phyloP scores from a whole-genome alignment of 768 basidiomycete genomes.

The Lactarius hatsudake region DNA sequence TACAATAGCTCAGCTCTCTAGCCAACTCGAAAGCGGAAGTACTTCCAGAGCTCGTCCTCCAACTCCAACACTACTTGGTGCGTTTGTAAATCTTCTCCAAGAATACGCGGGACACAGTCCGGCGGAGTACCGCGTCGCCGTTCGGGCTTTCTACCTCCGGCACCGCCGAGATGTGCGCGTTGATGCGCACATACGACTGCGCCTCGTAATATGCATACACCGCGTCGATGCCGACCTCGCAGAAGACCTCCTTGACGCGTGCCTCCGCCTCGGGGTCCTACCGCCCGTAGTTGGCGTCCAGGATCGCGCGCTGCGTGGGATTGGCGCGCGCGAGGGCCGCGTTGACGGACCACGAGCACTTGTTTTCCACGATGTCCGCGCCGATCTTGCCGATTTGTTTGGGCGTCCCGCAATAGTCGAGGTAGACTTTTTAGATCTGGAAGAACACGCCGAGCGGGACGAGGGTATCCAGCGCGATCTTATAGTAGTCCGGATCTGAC shows the following conservation, averaged over 20 bases:
- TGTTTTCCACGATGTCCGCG: constrained; percentile 98
- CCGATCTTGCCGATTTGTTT: constrained; percentile 96
- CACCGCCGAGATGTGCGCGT: constrained; percentile 65
- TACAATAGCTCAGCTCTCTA: not conserved
- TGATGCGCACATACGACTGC: constrained; percentile 61
- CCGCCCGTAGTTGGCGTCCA: constrained; percentile 67
- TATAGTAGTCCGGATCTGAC: constrained; percentile 58
- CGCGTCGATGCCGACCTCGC: constrained; percentile 62
- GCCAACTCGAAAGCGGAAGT: not conserved
- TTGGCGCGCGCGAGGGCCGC: constrained; percentile 63
- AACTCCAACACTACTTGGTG: constrained; percentile 38
- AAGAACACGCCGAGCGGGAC: constrained; percentile 96
- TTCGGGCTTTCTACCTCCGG: constrained; percentile 49
- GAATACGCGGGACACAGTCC: constrained; percentile 80
- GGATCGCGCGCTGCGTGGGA: constrained; percentile 51
- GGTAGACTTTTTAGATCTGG: constrained; percentile 96
- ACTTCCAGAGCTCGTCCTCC: no score
- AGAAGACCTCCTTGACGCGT: constrained; percentile 67
- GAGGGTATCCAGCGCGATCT: constrained; percentile 74
- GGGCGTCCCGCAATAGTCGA: constrained; percentile 87
- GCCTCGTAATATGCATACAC: constrained; percentile 81
- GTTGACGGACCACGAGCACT: constrained; percentile 98
- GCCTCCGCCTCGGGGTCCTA: constrained; percentile 57
- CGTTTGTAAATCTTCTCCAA: constrained; percentile 80
- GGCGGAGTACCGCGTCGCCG: constrained; percentile 44